Evolutionary conservation across 805 yeast species (phyloP), one percentile per base, ranked within the genome.

Genomic region (Kazachstania kunashirensis): DNA sequence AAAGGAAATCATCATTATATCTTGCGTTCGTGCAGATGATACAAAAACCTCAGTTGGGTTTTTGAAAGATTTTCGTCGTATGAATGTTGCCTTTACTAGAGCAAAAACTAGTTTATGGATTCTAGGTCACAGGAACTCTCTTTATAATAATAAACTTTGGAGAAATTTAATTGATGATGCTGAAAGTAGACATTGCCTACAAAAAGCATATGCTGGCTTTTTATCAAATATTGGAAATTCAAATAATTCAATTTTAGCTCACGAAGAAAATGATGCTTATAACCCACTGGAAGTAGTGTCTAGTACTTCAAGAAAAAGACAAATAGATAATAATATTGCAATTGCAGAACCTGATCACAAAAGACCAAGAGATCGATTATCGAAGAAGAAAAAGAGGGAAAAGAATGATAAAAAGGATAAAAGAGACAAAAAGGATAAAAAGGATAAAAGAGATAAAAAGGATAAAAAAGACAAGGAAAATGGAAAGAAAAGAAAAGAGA

Each of bases 61-160:
- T 61, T 69, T 92, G 55, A 79, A 81, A 32, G 99, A 92, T 61
- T 71, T 79, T 26, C 72, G 98, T 45, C 83, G 98, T 65, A 84
- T 92, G 95, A 92, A 92, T 59, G 98, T 92, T 37, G 97, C 96
- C 0, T 63, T 92, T 25, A 89, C 97, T 1, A 82, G 99, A 65
- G 96, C 97, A 0, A 75, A 80, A 47, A 71, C 94, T 1, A 82
- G 97, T 1, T 64, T 92, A 45, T 92, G 97, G 97, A 78, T 92
- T 39, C 59, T 94, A 12, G 98, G 98, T 15, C 78, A 83, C 48
- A 72, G 68, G 21, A 63, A 67, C n/a, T 76, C 94, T 1, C 69
- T 89, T 45, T 48, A 55, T 6, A 62, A 72, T 37, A 81, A 86
- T 53, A 65, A 65, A 17, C 75, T 85, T 0, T 92, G 98, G 98